Evolutionary conservation across 2,329 filamentous ascomycete genomes (phyloP).

Genomic region (Cladophialophora chaetospira): DNA sequence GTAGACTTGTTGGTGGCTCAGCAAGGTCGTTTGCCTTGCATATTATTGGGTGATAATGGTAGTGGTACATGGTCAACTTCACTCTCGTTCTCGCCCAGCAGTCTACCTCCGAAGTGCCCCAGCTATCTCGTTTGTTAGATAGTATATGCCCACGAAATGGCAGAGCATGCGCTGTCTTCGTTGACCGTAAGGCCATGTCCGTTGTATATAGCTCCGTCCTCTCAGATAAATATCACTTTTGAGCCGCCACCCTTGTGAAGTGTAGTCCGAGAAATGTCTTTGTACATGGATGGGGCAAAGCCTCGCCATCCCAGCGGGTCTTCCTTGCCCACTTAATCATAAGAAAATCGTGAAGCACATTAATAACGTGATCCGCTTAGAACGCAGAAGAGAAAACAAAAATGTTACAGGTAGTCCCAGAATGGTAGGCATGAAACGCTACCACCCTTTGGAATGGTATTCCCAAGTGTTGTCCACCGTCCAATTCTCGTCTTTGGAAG

Average conservation of each 20-base stretch:
- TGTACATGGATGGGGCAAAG: conserved; percentile 10
- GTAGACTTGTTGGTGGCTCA: background rate
- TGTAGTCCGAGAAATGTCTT: conserved; percentile 8
- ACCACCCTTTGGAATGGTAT: conserved; percentile 87
- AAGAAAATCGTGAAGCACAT: conserved; percentile 24
- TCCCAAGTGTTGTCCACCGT: conserved; percentile 82
- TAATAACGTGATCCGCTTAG: conserved; percentile 24
- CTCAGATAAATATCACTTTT: conserved; percentile 9
- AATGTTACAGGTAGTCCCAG: conserved; percentile 4
- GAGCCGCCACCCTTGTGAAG: conserved; percentile 4
- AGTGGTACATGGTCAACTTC: conserved; percentile 7
- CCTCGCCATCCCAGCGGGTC: conserved; percentile 11
- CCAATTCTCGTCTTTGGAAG: conserved; percentile 70
- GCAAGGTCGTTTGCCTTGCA: background rate
- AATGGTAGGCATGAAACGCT: background rate
- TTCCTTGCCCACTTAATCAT: conserved; percentile 8
- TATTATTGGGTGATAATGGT: conserved; percentile 6
- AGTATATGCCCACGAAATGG: conserved; percentile 3
- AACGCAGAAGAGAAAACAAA: conserved; percentile 25
- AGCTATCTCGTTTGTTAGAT: conserved; percentile 10
- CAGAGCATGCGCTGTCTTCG: conserved; percentile 6
- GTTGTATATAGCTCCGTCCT: conserved; percentile 11
- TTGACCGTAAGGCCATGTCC: background rate
- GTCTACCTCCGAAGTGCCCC: conserved; percentile 5
- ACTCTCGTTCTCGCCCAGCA: background rate